Conservation (phyloP, 495 filamentous ascomycete genomes). For the Oleoguttula mirabilis region DNA sequence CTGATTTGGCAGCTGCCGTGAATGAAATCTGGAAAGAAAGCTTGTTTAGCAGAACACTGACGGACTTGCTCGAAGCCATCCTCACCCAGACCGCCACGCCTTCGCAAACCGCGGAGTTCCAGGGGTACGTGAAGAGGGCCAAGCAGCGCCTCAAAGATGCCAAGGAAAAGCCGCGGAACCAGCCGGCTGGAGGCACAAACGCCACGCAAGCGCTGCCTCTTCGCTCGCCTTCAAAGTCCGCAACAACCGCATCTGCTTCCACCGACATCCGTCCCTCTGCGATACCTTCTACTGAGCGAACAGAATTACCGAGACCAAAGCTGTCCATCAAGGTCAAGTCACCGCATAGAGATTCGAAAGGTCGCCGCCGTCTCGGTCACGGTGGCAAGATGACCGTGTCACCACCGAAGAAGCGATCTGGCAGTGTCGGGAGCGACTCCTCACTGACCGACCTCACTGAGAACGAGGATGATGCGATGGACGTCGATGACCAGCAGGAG, state of each 20-base stretch:
- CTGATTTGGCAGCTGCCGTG: constrained; percentile 22
- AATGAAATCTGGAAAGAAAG: constrained; percentile 19
- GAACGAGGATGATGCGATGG: constrained; percentile 9
- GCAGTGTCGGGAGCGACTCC: constrained; percentile 6
- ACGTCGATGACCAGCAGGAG: constrained; percentile 1
- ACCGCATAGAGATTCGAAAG: neutral
- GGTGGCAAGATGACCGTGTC: constrained; percentile 10
- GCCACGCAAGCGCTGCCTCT: constrained; percentile 10
- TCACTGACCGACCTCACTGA: constrained; percentile 17
- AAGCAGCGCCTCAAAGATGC: constrained; percentile 21
- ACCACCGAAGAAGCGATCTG: constrained; percentile 7
- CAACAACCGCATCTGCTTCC: neutral
- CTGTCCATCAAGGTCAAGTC: constrained; percentile 10
- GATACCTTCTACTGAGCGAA: constrained; percentile 10
- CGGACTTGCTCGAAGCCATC: constrained; percentile 21
- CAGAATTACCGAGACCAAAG: constrained; percentile 5
- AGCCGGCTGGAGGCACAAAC: constrained; percentile 5
- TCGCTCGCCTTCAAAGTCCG: constrained; percentile 8
- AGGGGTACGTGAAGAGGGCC: constrained; percentile 19
- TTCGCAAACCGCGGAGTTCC: constrained; percentile 19
- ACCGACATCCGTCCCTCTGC: neutral
- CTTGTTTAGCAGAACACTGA: constrained; percentile 13
- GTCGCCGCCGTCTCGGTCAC: neutral
- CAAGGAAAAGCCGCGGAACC: constrained; percentile 8
- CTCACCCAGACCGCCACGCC: constrained; percentile 20